Conservation (phyloP, 1,284 basidiomycete genomes). For the Psilocybe mexicana region DNA sequence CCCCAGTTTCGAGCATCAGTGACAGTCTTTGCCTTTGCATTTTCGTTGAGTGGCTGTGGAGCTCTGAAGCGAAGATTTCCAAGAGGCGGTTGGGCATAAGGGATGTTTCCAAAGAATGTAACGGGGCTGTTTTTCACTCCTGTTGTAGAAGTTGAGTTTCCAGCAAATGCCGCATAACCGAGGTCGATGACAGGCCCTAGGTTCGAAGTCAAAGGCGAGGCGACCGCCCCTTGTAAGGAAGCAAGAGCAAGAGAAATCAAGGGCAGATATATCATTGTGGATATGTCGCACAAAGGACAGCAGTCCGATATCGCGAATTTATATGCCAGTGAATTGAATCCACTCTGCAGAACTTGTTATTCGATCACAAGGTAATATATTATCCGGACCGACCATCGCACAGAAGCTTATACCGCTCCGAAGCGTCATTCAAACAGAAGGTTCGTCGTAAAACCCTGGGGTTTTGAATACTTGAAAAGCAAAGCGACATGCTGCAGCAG, state of each 20-base stretch:
- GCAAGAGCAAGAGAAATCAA: background rate
- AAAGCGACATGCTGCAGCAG: too few species aligned
- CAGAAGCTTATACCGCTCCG: background rate
- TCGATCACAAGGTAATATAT: background rate
- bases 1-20: constrained; percentile 45
- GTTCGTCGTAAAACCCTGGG: too few species aligned
- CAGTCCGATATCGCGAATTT: background rate
- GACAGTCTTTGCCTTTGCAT: constrained; percentile 22
- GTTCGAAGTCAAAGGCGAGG: constrained; percentile 17
- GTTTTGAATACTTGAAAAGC: too few species aligned
- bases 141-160: constrained; percentile 41
- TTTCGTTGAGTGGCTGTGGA: constrained; percentile 38
- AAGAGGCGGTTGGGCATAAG: constrained; percentile 45
- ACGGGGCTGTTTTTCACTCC: constrained; percentile 37
- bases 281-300: background rate
- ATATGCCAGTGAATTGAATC: background rate
- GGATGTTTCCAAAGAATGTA: constrained; percentile 45
- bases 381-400: background rate
- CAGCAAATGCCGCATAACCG: constrained; percentile 43
- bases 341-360: background rate
- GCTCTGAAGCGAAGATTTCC: constrained; percentile 43
- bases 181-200: constrained; percentile 41
- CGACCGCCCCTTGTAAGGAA: background rate
- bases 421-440: background rate
- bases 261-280: background rate